phyloP scores from a whole-genome alignment of 129 eudicot species.

The Centaurea solstitialis region DNA sequence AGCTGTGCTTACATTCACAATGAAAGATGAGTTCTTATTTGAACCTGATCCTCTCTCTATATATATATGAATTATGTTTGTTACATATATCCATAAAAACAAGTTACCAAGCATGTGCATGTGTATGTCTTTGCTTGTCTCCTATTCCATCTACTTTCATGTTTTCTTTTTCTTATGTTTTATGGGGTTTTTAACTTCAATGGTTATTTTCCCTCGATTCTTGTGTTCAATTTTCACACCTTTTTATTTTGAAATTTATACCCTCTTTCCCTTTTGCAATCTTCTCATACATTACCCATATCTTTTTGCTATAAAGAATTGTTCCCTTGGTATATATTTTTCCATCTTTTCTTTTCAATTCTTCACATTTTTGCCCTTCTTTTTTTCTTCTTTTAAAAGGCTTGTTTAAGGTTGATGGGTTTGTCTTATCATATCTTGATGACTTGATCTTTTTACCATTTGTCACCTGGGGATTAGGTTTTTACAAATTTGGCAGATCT shows the following conservation, averaged over 20 bases:
- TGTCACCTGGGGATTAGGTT: not conserved
- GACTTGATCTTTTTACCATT: not conserved
- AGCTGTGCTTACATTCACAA: too few relatives aligned
- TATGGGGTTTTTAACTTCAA: slow-evolving; percentile 18
- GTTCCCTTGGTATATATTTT: not conserved
- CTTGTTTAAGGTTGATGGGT: slow-evolving; percentile 28
- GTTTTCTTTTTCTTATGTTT: slow-evolving; percentile 7
- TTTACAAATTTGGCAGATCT: slow-evolving; percentile 24
- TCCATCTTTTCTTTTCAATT: not conserved
- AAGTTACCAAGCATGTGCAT: slow-evolving; percentile 35
- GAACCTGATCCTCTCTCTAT: too few relatives aligned
- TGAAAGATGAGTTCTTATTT: too few relatives aligned
- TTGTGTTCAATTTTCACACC: not conserved
- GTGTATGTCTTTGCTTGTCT: slow-evolving; percentile 38
- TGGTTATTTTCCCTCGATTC: slow-evolving; percentile 24
- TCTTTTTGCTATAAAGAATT: not conserved
- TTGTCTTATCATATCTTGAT: slow-evolving; percentile 37
- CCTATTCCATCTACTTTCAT: slow-evolving; percentile 9
- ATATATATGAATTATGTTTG: not conserved
- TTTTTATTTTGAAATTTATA: slow-evolving; percentile 8
- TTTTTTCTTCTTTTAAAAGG: not conserved
- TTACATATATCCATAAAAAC: slow-evolving; percentile 21
- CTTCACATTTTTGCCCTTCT: not conserved
- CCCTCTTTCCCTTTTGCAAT: slow-evolving; percentile 1
- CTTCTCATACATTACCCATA: slow-evolving; percentile 6